Conservation (phyloP, 345 rosid species). For the Laguncularia racemosa region DNA sequence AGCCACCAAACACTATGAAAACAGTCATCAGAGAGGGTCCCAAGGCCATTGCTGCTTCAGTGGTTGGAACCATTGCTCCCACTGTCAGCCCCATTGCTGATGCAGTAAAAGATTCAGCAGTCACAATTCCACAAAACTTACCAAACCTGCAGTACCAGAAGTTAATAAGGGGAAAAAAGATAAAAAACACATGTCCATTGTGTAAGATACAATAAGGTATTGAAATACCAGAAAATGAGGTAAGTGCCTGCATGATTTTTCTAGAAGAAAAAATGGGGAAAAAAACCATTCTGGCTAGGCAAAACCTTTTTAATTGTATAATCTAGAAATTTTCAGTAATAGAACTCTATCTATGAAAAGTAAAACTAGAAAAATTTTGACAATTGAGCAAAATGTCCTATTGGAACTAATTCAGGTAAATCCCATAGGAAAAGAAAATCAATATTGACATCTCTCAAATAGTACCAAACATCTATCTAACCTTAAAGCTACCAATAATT, state of each 20-base stretch:
- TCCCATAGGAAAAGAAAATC: too few species aligned
- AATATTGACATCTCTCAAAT: too few species aligned
- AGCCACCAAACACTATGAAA: slow-evolving; percentile 90
- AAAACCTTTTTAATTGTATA: too few species aligned
- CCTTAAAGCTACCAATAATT: background rate
- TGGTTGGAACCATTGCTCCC: slow-evolving; percentile 94
- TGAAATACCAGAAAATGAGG: background rate
- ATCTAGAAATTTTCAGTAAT: too few species aligned
- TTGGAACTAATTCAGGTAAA: too few species aligned
- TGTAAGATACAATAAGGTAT: too few species aligned
- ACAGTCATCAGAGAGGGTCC: slow-evolving; percentile 99
- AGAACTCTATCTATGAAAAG: too few species aligned
- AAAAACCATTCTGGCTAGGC: too few species aligned
- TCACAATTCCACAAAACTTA: slow-evolving; percentile 87
- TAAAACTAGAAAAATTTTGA: too few species aligned
- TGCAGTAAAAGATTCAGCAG: slow-evolving; percentile 92
- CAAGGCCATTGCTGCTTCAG: slow-evolving; percentile 98
- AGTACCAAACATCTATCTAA: background rate
- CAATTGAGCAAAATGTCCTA: too few species aligned
- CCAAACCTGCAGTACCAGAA: slow-evolving; percentile 31
- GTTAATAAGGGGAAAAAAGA: background rate
- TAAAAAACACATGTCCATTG: too few species aligned
- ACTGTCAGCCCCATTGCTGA: slow-evolving; percentile 99
- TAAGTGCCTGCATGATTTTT: background rate
- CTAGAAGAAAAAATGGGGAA: background rate